These are phyloP conservation scores for Lepraria neglecta DNA, from an alignment of 495 filamentous ascomycete genomes.

Conservation along the genomic window DNA sequence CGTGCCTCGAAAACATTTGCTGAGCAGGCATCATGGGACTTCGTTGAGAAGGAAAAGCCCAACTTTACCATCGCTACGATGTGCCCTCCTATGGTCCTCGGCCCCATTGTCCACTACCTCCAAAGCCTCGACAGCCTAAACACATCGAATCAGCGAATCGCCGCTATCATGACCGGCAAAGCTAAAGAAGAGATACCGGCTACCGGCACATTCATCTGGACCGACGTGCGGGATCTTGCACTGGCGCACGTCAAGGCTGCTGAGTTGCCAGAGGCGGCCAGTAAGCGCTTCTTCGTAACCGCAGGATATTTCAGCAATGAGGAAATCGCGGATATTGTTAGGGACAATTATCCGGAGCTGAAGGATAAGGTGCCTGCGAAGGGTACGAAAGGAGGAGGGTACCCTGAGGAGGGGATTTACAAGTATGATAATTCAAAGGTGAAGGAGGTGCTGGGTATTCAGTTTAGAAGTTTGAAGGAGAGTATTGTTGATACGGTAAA, in stretches of 20 bases:
- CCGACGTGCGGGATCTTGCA: slow-evolving; percentile 67
- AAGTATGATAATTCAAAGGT: slow-evolving; percentile 49
- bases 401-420: slow-evolving; percentile 37
- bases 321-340: slow-evolving; percentile 56
- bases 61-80: slow-evolving; percentile 71
- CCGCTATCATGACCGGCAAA: slow-evolving; percentile 53
- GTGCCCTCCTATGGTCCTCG: slow-evolving; percentile 63
- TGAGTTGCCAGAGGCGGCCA: slow-evolving; percentile 58
- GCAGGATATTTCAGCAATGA: slow-evolving; percentile 60
- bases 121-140: slow-evolving; percentile 62
- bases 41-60: slow-evolving; percentile 70
- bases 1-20: slow-evolving; percentile 59
- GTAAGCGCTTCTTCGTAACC: slow-evolving; percentile 64
- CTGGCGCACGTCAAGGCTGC: slow-evolving; percentile 65
- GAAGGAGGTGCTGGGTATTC: slow-evolving; percentile 52
- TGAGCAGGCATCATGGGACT: slow-evolving; percentile 76
- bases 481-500: slow-evolving; percentile 52
- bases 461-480: slow-evolving; percentile 49
- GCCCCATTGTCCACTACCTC: slow-evolving; percentile 60
- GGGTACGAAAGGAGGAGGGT: slow-evolving; percentile 36
- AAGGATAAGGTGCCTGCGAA: slow-evolving; percentile 52
- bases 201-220: slow-evolving; percentile 52
- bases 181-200: slow-evolving; percentile 57
- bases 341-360: slow-evolving; percentile 59
- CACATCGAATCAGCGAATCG: slow-evolving; percentile 57